Evolutionary conservation across 2,329 filamentous ascomycete species (phyloP), one percentile per base, ranked within the genome.

Genomic region (Ophiostoma piceae): DNA sequence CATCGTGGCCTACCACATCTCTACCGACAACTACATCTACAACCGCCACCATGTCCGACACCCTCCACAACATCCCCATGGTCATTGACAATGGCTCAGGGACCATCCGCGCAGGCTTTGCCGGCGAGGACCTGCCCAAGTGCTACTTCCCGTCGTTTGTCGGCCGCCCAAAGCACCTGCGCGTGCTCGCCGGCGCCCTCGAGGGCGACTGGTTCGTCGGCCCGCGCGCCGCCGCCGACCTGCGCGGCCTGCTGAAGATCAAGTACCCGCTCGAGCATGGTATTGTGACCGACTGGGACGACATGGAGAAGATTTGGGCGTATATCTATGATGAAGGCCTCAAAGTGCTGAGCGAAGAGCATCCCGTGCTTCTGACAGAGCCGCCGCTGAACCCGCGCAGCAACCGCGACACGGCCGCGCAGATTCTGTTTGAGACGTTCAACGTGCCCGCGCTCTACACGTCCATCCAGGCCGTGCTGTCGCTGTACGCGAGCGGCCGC

Each of bases 281-380:
- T 75, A 96, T 99, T 76, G 95, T 99, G 73, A 99, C 95, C 75
- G 93, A 99, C 80, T 99, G 95, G 95, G 95, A 98, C 78, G 95
- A 99, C 78, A 99, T 99, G 95, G 95, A 99, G 84, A 89, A 92
- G 82, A 99, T 99, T 81, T 99, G 95, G 95, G 92, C 96, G 76
- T 95, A 96, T 77, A 93, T 99, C 68, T 99, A 98, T 79, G 92
- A 92, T 71, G 94, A 97, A 77, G 95, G 96, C 73, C 80, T 99
- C 76, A 98, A 97, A 84, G 97, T 94, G 67, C 85, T 97, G 78
- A 97, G 94, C 80, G 95, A 99, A 85, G 95, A 99, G 90, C 95
- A 99, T 80, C 95, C 95, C 64, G 94, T 99, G 72, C 88, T 99
- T 68, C 85, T 99, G 76, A 99, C 95, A 72, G 95, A 99, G 81